Percentiles rank a stretch among this genome's conserved stretches.
These are phyloP conservation scores for Metroxylon sagu DNA, from an alignment of 176 grass and related monocot genomes.

Conservation along the genomic window DNA sequence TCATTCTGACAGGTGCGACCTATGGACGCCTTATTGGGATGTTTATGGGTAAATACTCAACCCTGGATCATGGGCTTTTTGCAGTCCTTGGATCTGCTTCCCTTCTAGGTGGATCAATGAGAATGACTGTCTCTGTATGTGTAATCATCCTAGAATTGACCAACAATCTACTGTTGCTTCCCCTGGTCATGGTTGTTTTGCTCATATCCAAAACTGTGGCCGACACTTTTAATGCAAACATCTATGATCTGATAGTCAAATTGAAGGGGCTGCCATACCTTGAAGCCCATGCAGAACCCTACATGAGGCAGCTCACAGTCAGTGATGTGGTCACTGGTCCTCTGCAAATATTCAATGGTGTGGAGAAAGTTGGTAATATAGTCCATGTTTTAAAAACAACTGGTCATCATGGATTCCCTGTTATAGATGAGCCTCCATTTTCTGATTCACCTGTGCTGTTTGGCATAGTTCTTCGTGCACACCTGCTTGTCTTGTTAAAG, in stretches of 20 bases:
- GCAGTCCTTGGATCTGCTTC: conserved; percentile 86
- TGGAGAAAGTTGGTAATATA: conserved; percentile 81
- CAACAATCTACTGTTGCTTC: conserved; percentile 82
- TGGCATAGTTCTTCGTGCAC: conserved; percentile 66
- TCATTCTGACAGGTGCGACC: conserved; percentile 88
- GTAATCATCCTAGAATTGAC: conserved; percentile 80
- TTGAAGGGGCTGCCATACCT: conserved; percentile 92
- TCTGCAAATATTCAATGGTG: conserved; percentile 50
- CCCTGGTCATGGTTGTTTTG: conserved; percentile 81
- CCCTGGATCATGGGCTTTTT: conserved; percentile 75
- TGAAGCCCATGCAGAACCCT: conserved; percentile 86
- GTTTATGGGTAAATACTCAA: conserved; percentile 60
- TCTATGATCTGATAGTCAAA: conserved; percentile 79
- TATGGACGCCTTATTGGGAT: conserved; percentile 74
- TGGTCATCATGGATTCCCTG: conserved; percentile 83
- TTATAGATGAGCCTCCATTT: conserved; percentile 65
- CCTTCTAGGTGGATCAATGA: conserved; percentile 87
- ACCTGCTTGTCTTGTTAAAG: conserved; percentile 85
- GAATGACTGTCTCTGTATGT: conserved; percentile 93
- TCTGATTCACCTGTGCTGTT: conserved; percentile 54
- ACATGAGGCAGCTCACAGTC: conserved; percentile 78
- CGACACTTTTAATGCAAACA: conserved; percentile 64
- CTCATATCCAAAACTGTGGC: conserved; percentile 96
- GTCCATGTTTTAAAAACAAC: conserved; percentile 73
- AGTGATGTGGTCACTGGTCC: conserved; percentile 91